phyloP scores from a whole-genome alignment of 1,139 yeast genomes.

The Candida buenavistaensis region DNA sequence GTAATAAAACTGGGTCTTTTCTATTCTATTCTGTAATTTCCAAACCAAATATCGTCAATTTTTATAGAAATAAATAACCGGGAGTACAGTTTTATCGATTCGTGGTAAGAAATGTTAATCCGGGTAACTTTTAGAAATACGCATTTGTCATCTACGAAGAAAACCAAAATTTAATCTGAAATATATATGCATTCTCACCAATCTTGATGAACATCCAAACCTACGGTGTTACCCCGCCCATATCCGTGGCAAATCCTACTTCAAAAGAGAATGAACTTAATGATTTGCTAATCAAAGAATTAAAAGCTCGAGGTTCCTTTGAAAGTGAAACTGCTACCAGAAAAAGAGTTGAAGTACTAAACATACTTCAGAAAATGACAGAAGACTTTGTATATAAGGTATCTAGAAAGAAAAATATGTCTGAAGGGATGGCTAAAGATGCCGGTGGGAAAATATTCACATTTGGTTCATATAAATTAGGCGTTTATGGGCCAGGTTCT shows the following conservation, averaged over 20 bases:
- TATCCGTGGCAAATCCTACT: slow-evolving; percentile 81
- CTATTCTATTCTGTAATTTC: too few species aligned
- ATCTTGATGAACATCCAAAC: slow-evolving; percentile 20
- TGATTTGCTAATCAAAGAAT: slow-evolving; percentile 72
- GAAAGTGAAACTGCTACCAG: slow-evolving; percentile 82
- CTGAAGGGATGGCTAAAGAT: slow-evolving; percentile 95
- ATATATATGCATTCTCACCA: not conserved
- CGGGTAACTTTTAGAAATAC: too few species aligned
- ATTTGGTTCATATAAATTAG: slow-evolving; percentile 89
- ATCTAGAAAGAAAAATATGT: slow-evolving; percentile 80
- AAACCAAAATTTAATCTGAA: not conserved
- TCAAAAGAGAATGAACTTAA: slow-evolving; percentile 74
- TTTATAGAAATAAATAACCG: too few species aligned
- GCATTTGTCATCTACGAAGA: not conserved
- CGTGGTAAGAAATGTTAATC: too few species aligned
- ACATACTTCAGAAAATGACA: slow-evolving; percentile 66
- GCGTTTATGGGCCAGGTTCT: slow-evolving; percentile 97
- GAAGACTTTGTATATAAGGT: slow-evolving; percentile 83
- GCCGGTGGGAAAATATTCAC: slow-evolving; percentile 98
- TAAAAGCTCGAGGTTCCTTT: slow-evolving; percentile 83
- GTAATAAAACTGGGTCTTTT: too few species aligned
- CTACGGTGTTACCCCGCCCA: slow-evolving; percentile 90
- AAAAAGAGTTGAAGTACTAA: slow-evolving; percentile 74
- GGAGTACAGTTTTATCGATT: too few species aligned
- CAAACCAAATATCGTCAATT: too few species aligned